Conservation (phyloP, 2,329 filamentous ascomycete species). For the Dothiorella sarmentorum region DNA sequence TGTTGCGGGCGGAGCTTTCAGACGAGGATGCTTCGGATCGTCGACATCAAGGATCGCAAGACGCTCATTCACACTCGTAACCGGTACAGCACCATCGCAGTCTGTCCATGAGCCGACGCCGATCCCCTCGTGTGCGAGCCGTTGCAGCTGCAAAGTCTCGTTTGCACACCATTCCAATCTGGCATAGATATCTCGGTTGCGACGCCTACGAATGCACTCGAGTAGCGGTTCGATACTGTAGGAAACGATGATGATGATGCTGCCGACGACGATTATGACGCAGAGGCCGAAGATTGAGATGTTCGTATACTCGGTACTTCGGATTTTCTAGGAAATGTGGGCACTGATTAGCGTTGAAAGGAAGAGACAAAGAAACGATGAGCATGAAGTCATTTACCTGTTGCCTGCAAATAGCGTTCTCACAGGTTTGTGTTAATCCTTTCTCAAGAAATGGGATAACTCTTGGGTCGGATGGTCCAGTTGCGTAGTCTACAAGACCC, state of each 20-base stretch:
- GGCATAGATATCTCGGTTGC: neutral
- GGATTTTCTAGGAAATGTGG: slow-evolving; percentile 19
- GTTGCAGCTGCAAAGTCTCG: slow-evolving; percentile 14
- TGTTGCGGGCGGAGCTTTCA: no score
- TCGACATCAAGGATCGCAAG: no score
- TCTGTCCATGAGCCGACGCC: neutral
- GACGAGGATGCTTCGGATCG: no score
- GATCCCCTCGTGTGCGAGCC: slow-evolving; percentile 1
- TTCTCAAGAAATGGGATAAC: no score
- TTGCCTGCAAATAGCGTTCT: neutral
- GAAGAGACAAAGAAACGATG: neutral
- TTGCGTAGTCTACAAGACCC: neutral
- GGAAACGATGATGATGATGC: slow-evolving; percentile 23
- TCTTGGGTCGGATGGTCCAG: no score
- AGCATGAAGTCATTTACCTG: neutral
- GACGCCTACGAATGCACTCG: neutral
- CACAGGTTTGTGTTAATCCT: no score
- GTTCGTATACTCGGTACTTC: slow-evolving; percentile 20
- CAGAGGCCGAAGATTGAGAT: slow-evolving; percentile 26
- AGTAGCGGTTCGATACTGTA: neutral
- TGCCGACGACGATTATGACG: slow-evolving; percentile 24
- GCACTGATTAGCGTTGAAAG: no score
- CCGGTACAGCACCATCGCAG: no score
- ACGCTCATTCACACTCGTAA: no score
- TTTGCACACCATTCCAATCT: slow-evolving; percentile 7